These are phyloP conservation scores for Ceratocystis eucalypticola DNA, from an alignment of 2,329 filamentous ascomycete genomes.

Conservation along the genomic window DNA sequence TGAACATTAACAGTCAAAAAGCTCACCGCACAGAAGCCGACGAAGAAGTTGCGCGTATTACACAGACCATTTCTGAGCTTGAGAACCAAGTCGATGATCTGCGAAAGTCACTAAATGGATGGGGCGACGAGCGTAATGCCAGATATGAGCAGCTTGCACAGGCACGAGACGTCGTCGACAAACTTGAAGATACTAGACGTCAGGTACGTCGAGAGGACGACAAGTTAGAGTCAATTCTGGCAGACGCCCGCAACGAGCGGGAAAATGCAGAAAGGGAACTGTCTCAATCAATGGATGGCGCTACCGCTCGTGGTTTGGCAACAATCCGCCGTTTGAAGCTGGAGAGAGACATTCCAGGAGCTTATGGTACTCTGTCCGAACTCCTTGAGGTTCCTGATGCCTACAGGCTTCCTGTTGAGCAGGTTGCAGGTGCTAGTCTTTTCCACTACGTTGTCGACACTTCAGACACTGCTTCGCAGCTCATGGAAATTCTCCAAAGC, in stretches of 20 bases:
- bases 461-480: constrained; percentile 68
- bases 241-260: constrained; percentile 62
- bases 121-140: constrained; percentile 57
- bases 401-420: constrained; percentile 81
- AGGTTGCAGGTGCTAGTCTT: constrained; percentile 79
- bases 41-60: constrained; percentile 64
- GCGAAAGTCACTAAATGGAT: constrained; percentile 61
- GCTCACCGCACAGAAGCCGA: constrained; percentile 71
- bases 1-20: constrained; percentile 64
- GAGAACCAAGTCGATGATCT: constrained; percentile 60
- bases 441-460: constrained; percentile 96
- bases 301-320: constrained; percentile 75
- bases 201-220: constrained; percentile 80
- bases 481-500: constrained; percentile 66
- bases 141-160: constrained; percentile 61
- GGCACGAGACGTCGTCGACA: constrained; percentile 66
- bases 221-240: constrained; percentile 64
- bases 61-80: constrained; percentile 55
- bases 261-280: constrained; percentile 65
- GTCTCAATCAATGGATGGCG: constrained; percentile 75
- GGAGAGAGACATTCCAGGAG: constrained; percentile 66
- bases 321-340: constrained; percentile 71
- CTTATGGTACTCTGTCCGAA: constrained; percentile 86
- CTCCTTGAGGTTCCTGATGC: constrained; percentile 74
- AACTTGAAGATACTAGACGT: constrained; percentile 74